These are phyloP conservation scores for Vitis hybrid DNA, from an alignment of 177 flowering plant species.

Conservation along the genomic window DNA sequence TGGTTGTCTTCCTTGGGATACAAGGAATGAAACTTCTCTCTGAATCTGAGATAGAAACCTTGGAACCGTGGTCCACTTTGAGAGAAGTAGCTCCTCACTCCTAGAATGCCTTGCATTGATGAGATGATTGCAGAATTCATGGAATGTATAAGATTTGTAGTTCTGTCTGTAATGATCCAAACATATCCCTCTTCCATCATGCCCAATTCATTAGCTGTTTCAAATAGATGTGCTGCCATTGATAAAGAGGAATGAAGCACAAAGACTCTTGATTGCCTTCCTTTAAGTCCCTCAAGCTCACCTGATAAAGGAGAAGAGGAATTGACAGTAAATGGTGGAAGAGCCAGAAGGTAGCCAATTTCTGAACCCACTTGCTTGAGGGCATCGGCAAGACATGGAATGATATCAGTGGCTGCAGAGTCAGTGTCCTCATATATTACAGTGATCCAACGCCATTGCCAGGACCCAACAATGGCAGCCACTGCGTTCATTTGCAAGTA, in stretches of 20 bases:
- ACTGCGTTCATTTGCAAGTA: constrained; percentile 30
- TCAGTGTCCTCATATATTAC: constrained; percentile 36
- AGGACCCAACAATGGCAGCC: constrained; percentile 32
- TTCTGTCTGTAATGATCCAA: constrained; percentile 36
- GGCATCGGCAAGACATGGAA: constrained; percentile 26
- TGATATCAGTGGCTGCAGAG: constrained; percentile 9
- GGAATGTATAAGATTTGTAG: constrained; percentile 26
- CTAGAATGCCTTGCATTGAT: constrained; percentile 37
- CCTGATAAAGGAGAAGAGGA: constrained; percentile 10
- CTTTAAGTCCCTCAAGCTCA: constrained; percentile 29
- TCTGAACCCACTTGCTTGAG: constrained; percentile 22
- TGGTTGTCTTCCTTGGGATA: constrained; percentile 19
- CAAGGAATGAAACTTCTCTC: constrained; percentile 7
- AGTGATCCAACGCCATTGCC: constrained; percentile 29
- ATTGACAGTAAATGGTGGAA: constrained; percentile 9
- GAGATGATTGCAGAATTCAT: constrained; percentile 19
- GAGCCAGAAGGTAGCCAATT: constrained; percentile 21
- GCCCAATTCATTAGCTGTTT: constrained; percentile 29
- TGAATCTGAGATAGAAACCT: constrained; percentile 10
- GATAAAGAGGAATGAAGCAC: constrained; percentile 32
- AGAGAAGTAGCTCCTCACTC: constrained; percentile 28
- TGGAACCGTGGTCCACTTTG: not conserved
- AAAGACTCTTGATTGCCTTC: constrained; percentile 31
- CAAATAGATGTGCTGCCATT: constrained; percentile 25
- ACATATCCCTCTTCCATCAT: constrained; percentile 38